phyloP scores from a whole-genome alignment of 1,284 basidiomycete species.

The Abortiporus biennis region DNA sequence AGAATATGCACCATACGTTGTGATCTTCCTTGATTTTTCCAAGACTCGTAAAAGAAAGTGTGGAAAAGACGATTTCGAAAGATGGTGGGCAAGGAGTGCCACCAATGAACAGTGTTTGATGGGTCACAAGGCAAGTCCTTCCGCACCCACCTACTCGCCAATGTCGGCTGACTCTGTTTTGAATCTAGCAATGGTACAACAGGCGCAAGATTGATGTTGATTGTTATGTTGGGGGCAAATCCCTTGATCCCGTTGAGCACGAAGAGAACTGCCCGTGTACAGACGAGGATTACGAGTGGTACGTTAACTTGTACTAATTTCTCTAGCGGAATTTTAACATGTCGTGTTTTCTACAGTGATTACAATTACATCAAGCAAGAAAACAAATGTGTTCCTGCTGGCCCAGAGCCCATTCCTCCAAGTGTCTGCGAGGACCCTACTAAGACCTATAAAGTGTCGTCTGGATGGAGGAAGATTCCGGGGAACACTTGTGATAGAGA shows the following conservation, averaged over 20 bases:
- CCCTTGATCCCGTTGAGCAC: slow-evolving; percentile 75
- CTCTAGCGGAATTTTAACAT: slow-evolving; percentile 3
- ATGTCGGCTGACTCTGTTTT: not conserved
- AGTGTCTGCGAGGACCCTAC: slow-evolving; percentile 63
- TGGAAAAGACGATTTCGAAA: slow-evolving; percentile 71
- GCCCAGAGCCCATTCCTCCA: slow-evolving; percentile 81
- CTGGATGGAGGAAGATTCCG: slow-evolving; percentile 89
- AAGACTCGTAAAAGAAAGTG: slow-evolving; percentile 70
- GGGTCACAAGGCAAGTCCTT: slow-evolving; percentile 76
- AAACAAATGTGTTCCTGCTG: slow-evolving; percentile 71
- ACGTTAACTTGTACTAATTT: slow-evolving; percentile 18
- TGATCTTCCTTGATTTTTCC: slow-evolving; percentile 84
- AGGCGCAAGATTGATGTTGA: slow-evolving; percentile 81
- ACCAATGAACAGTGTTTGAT: slow-evolving; percentile 77
- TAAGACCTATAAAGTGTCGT: slow-evolving; percentile 80
- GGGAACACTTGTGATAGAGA: slow-evolving; percentile 82
- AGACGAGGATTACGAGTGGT: slow-evolving; percentile 94
- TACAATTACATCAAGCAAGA: slow-evolving; percentile 81
- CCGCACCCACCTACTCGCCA: not conserved
- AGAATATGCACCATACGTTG: slow-evolving; percentile 58
- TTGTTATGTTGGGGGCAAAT: slow-evolving; percentile 93
- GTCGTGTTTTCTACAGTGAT: slow-evolving; percentile 53
- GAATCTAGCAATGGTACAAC: slow-evolving; percentile 82
- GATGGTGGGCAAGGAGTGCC: slow-evolving; percentile 76
- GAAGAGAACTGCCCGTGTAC: slow-evolving; percentile 84